Conservation (phyloP, 2,329 filamentous ascomycete species). For the Talaromyces atroroseus region DNA sequence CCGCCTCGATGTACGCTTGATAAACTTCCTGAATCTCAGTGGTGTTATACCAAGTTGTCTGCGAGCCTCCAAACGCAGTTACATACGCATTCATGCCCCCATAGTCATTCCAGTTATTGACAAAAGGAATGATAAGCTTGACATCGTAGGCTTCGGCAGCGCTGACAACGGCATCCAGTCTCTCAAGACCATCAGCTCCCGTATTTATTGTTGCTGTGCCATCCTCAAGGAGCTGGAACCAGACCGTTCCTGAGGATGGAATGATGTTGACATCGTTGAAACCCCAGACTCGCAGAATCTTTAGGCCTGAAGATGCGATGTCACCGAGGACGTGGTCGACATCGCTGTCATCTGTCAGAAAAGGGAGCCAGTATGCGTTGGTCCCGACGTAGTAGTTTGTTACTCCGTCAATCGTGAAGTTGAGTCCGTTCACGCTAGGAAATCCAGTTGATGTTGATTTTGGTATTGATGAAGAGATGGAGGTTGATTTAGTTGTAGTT, state of each 20-base stretch:
- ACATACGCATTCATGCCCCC: slow-evolving; percentile 59
- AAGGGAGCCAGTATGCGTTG: slow-evolving; percentile 51
- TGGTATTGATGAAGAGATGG: background rate
- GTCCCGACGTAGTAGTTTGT: slow-evolving; percentile 44
- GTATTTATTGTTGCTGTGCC: slow-evolving; percentile 54
- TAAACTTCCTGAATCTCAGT: slow-evolving; percentile 52
- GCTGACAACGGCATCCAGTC: slow-evolving; percentile 60
- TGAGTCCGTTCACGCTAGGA: slow-evolving; percentile 20
- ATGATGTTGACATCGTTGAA: slow-evolving; percentile 46
- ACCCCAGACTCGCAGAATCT: slow-evolving; percentile 50
- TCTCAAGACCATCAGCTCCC: slow-evolving; percentile 56
- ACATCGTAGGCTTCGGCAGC: slow-evolving; percentile 55
- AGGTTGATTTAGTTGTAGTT: slow-evolving; percentile 12
- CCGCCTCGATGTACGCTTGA: slow-evolving; percentile 54
- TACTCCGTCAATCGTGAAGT: slow-evolving; percentile 37
- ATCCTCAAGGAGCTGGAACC: slow-evolving; percentile 37
- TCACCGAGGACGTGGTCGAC: slow-evolving; percentile 39
- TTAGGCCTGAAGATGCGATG: slow-evolving; percentile 38
- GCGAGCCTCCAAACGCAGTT: slow-evolving; percentile 48
- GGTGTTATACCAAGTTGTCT: slow-evolving; percentile 55
- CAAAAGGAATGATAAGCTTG: slow-evolving; percentile 54
- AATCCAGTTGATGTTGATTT: slow-evolving; percentile 17
- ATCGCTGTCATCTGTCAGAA: slow-evolving; percentile 45
- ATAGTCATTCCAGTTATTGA: slow-evolving; percentile 67
- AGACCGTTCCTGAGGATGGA: slow-evolving; percentile 40